Evolutionary conservation across 2,329 filamentous ascomycete species (phyloP).

Genomic region (Colletotrichum orchidophilum): DNA sequence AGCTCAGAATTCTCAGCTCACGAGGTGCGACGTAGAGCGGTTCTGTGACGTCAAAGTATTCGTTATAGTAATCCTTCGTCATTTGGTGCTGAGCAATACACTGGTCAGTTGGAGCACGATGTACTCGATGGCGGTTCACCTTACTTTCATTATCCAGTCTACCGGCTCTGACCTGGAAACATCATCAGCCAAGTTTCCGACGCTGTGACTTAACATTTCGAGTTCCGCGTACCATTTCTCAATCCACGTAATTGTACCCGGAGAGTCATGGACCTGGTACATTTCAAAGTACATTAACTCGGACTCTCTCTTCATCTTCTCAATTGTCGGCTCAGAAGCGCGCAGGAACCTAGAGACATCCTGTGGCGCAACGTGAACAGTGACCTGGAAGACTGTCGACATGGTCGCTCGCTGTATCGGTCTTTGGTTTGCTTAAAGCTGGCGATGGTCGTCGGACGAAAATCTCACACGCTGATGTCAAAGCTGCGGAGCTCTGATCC

Average conservation of each 20-base stretch:
- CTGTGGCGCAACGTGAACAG: conserved; percentile 21
- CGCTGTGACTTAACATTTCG: fast-evolving
- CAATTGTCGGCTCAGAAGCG: conserved; percentile 21
- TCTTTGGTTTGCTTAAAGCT: not conserved
- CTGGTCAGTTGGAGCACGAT: fast-evolving
- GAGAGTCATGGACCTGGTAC: conserved; percentile 28
- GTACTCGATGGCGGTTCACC: not conserved
- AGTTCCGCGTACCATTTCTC: conserved; percentile 8
- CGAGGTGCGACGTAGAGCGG: conserved; percentile 20
- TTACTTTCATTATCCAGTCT: conserved; percentile 29
- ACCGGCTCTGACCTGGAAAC: conserved; percentile 12
- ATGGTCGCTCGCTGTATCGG: not conserved
- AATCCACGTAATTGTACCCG: conserved; percentile 30
- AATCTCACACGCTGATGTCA: not conserved
- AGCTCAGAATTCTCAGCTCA: conserved; percentile 20
- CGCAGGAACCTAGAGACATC: conserved; percentile 21
- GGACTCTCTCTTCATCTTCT: conserved; percentile 25
- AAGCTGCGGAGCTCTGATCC: not conserved
- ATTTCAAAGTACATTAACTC: conserved; percentile 28
- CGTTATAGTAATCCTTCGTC: conserved; percentile 28
- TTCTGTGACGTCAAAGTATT: conserved; percentile 30
- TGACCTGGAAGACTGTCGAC: conserved; percentile 30
- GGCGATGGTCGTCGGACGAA: not conserved
- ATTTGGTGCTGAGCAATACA: conserved; percentile 15
- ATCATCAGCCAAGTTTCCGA: not conserved